Conservation (phyloP, 2,329 filamentous ascomycete species). For the Colletotrichum cereale region DNA sequence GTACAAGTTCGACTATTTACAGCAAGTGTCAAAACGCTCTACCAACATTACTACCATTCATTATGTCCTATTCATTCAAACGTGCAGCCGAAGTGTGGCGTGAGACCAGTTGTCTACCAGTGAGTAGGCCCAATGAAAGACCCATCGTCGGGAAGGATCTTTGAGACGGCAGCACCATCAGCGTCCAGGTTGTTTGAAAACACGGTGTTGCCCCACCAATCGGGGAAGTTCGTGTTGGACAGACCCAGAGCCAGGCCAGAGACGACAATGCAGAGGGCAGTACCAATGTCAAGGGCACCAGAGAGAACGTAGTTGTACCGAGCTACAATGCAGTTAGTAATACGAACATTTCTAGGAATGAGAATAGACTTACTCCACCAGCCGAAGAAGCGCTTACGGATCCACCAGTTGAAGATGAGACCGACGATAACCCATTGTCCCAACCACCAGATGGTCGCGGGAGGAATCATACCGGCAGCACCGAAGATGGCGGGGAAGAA, state of each 20-base stretch:
- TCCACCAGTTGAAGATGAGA: conserved; percentile 66
- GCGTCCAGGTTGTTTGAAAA: conserved; percentile 50
- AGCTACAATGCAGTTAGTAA: conserved; percentile 43
- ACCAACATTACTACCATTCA: neutral
- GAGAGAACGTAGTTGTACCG: conserved; percentile 72
- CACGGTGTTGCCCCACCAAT: conserved; percentile 65
- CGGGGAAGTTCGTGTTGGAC: conserved; percentile 57
- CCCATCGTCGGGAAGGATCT: conserved; percentile 45
- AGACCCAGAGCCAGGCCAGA: conserved; percentile 61
- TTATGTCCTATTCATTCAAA: neutral
- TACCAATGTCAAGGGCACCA: conserved; percentile 69
- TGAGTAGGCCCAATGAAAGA: conserved; percentile 46
- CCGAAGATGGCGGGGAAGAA: conserved; percentile 67
- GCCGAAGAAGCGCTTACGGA: conserved; percentile 62
- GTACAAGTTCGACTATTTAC: neutral
- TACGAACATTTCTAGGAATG: neutral
- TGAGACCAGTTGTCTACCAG: conserved; percentile 42
- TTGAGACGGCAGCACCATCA: conserved; percentile 46
- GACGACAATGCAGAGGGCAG: conserved; percentile 68
- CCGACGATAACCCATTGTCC: conserved; percentile 68
- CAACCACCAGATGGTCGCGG: conserved; percentile 68
- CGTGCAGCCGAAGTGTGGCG: neutral
- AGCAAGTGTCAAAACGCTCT: neutral
- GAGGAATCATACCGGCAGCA: conserved; percentile 62
- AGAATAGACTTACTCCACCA: conserved; percentile 62